These are phyloP conservation scores for Combretum micranthum DNA, from an alignment of 345 rosid genomes.

Conservation along the genomic window DNA sequence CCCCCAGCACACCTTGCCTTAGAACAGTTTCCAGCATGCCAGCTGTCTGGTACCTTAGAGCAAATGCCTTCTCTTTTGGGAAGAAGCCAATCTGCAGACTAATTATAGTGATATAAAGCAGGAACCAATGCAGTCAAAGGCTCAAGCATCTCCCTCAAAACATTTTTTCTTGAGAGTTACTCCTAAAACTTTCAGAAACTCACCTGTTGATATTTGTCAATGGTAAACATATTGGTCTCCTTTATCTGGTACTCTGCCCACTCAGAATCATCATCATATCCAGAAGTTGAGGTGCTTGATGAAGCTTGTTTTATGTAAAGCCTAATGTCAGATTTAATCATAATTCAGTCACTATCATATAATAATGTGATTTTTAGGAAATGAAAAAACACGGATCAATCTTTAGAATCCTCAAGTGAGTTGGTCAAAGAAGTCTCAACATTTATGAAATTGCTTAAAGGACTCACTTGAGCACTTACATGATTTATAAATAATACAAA, in stretches of 20 bases:
- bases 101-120: conserved; percentile 42
- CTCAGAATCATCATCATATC: conserved; percentile 51
- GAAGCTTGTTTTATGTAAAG: conserved; percentile 76
- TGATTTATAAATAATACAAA: too few species aligned
- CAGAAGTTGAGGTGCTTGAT: conserved; percentile 45
- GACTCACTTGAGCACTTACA: too few species aligned
- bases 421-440: too few species aligned
- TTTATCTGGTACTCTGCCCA: conserved; percentile 94
- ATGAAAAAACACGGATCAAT: too few species aligned
- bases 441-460: too few species aligned
- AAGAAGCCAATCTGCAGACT: conserved; percentile 92
- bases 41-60: conserved; percentile 79
- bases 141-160: too few species aligned
- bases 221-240: conserved; percentile 90
- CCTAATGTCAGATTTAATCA: conserved; percentile 24
- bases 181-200: conserved; percentile 14
- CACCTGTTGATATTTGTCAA: conserved; percentile 91
- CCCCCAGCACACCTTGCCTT: conserved; percentile 91
- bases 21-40: conserved; percentile 79
- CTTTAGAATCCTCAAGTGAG: too few species aligned
- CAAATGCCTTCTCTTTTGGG: conserved; percentile 71
- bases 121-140: conserved; percentile 12
- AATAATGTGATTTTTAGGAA: too few species aligned
- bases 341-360: not conserved
- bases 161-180: too few species aligned